A percentile compares a stretch with the other conserved stretches of the same genome.
Conservation (phyloP, 176 grass and related monocot species). For the Cenchrus fungigraminus region DNA sequence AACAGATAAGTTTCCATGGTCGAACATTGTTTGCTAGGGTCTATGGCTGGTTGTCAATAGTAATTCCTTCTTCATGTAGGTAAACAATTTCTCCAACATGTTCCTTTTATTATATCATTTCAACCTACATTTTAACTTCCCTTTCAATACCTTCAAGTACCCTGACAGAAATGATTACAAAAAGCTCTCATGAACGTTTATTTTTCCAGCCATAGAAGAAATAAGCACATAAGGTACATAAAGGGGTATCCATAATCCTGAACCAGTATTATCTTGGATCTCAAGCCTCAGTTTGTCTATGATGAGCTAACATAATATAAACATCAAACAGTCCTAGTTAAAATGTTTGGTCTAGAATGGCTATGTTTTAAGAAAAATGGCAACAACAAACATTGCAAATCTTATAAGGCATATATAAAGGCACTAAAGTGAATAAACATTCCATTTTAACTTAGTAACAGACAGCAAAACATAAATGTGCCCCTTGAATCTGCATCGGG, state of each 20-base stretch:
- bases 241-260: not conserved
- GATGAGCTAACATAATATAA: not conserved
- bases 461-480: slow-evolving; percentile 1
- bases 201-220: not conserved
- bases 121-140: too few species aligned
- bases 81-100: too few species aligned
- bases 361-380: not conserved
- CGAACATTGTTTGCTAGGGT: not conserved
- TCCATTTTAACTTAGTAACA: slow-evolving; percentile 10
- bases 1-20: not conserved
- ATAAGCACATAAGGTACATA: not conserved
- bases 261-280: not conserved
- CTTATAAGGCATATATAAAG: not conserved
- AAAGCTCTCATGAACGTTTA: not conserved
- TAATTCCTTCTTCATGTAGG: too few species aligned
- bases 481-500: not conserved
- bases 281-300: not conserved
- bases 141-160: not conserved
- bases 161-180: not conserved
- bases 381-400: not conserved
- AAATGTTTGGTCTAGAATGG: not conserved
- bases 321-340: not conserved
- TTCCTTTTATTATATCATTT: too few species aligned
- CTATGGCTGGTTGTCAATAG: too few species aligned
- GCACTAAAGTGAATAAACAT: slow-evolving; percentile 5